Base-by-base conservation (phyloP, 73 alveolate species). In the Paramecium pentaurelia region DNA sequence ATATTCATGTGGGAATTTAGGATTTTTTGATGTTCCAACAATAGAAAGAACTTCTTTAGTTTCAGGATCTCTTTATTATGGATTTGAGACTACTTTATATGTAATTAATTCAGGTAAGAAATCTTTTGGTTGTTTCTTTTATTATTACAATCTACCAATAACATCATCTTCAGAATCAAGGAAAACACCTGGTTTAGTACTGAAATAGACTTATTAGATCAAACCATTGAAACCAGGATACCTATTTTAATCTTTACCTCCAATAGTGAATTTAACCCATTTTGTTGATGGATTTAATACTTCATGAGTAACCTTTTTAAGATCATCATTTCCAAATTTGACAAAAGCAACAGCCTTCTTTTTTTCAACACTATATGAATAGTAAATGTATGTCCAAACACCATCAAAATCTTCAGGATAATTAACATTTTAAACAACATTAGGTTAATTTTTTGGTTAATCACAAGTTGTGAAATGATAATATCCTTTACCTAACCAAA, bases 201-300 rank as follows among this genome's bases (percentile, higher is more conserved):
- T 44, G 73, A 42, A 47, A 28, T 40, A 40, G 37, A 80, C 58
- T 47, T 47, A n/a, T 25, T 34, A 32, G 30, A 80, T 32, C 2
- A n/a, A 8, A 27, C 91, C 91, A 47, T 80, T 80, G 12, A 80
- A 80, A 44, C 91, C 91, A 38, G 91, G 91, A 36, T 80, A 80
- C 20, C 91, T 40, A 25, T 49, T 36, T 34, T 49, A 25, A 80
- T 80, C 91, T 80, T 80, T 80, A 32, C 91, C 91, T 44, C 91
- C 91, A 25, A 80, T 8, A 12, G 58, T 47, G 28, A 80, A 80
- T 80, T 32, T 42, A 2, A 80, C 44, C 64, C 44, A 80, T 49
- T 80, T 80, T 1, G 75, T 80, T 44, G 91, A 34, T 45, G 91
- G 91, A 47, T 80, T 34, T 6, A 10, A 22, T 6, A 80, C 91